These are phyloP conservation scores for Carex arenaria DNA, from an alignment of 202 grass and related monocot genomes.

Conservation along the genomic window DNA sequence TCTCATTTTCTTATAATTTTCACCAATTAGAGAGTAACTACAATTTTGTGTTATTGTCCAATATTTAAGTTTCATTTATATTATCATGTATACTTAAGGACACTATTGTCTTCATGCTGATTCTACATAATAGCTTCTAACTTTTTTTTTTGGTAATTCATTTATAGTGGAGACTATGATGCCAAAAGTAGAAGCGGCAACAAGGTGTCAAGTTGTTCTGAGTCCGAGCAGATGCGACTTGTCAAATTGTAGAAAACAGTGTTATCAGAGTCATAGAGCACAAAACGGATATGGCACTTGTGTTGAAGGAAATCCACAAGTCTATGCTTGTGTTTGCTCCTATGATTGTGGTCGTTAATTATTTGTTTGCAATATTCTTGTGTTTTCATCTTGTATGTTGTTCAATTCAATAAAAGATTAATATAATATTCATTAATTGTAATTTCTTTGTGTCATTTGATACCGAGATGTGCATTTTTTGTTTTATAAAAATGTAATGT, in stretches of 20 bases:
- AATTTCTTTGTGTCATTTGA: neutral
- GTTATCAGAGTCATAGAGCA: neutral
- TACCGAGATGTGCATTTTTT: neutral
- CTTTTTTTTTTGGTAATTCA: neutral
- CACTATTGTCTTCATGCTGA: no score
- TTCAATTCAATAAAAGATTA: neutral
- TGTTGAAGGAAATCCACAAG: neutral
- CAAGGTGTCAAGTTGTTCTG: neutral
- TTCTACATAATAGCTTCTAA: neutral
- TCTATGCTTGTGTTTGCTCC: neutral
- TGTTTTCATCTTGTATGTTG: neutral
- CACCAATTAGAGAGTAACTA: no score
- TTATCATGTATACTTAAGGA: no score
- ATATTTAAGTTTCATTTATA: no score
- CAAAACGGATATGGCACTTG: neutral
- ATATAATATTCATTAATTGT: neutral
- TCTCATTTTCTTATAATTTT: no score
- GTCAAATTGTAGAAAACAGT: neutral
- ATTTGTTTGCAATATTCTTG: neutral
- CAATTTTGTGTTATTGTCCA: no score
- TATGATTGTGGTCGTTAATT: neutral
- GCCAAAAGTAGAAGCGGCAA: neutral
- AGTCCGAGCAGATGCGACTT: neutral
- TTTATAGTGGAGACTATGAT: neutral
- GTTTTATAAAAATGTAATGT: neutral